These are phyloP conservation scores for Fusarium xylarioides DNA, from an alignment of 2,329 filamentous ascomycete species.

Conservation along the genomic window DNA sequence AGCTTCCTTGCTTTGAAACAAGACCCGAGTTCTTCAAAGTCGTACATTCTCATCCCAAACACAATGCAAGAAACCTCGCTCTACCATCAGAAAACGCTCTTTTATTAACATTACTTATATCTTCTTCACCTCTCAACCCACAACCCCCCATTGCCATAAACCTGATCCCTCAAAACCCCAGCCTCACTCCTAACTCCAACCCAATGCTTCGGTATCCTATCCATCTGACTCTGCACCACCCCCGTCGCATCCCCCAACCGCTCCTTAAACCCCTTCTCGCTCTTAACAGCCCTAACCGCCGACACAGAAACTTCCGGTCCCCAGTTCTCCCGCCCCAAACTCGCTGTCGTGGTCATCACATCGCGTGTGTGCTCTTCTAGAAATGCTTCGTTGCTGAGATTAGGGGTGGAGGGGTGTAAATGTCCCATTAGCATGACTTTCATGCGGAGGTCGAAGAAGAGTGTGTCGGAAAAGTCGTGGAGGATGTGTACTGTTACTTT, in stretches of 20 bases:
- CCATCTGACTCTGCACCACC: slow-evolving; percentile 63
- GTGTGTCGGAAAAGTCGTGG: slow-evolving; percentile 56
- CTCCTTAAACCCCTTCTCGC: slow-evolving; percentile 55
- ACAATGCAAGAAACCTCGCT: not conserved
- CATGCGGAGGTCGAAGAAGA: slow-evolving; percentile 56
- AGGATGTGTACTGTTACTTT: slow-evolving; percentile 64
- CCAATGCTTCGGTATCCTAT: slow-evolving; percentile 66
- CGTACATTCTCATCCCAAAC: not conserved
- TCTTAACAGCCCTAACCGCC: slow-evolving; percentile 51
- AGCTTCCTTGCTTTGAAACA: not conserved
- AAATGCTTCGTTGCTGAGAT: slow-evolving; percentile 32
- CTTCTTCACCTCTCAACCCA: slow-evolving; percentile 51
- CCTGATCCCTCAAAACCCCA: slow-evolving; percentile 58
- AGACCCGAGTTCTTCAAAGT: not conserved
- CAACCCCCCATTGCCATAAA: slow-evolving; percentile 59
- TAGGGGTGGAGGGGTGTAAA: slow-evolving; percentile 51
- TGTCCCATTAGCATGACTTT: slow-evolving; percentile 69
- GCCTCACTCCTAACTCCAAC: slow-evolving; percentile 65
- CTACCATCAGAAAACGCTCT: not conserved
- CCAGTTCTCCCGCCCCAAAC: slow-evolving; percentile 59
- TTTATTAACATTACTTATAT: not conserved
- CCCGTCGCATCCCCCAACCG: slow-evolving; percentile 59
- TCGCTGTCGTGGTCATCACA: slow-evolving; percentile 55
- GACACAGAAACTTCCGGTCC: slow-evolving; percentile 50
- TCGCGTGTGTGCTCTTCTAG: slow-evolving; percentile 51